Evolutionary conservation across 495 filamentous ascomycete species (phyloP), one percentile per base, ranked within the genome.

Genomic region (Sordaria brevicollis): DNA sequence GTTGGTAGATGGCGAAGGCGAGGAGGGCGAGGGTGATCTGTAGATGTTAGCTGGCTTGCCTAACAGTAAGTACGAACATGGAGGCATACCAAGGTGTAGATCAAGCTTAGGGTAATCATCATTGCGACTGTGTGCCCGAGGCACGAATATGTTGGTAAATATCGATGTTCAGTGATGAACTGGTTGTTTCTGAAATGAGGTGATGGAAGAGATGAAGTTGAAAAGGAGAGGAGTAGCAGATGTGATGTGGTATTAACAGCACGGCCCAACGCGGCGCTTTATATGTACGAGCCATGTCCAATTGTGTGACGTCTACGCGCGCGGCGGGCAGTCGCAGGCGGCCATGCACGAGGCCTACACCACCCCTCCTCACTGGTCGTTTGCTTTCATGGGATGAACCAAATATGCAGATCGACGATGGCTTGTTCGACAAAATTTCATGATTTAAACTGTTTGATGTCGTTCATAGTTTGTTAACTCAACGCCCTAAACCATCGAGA

Each of bases 1-100:
- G 81, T n/a, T 83, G 80, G 74, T 86, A 87, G 69, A 79, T 79
- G 34, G 77, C 74, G 67, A 79, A 54, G 35, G 69, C 74, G 7
- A 73, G 54, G n/a, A 80, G 71, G 67, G 54, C 72, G 65, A 78
- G 54, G 41, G 74, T 62, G 2, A 75, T 7, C 74, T 75, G 70
- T 4, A 11, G 13, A 7, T 13, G 62, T 39, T 25, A 49, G 57
- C 31, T 1, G 2, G 68, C 49, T 21, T 5, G 8, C 3, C 9
- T 21, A 68, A 31, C n/a, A 54, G 35, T 17, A 9, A 13, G 5
- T 29, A 21, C 0, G 7, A 25, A 11, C n/a, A 21, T 70, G 36
- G 31, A 15, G 11, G 13, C 54, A 17, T 68, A 73, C 71, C 35
- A 73, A 13, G 25, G 49, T 10, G 17, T 71, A 73, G 33, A 73